A percentile compares a stretch with the other conserved stretches of the same genome.
These are phyloP conservation scores for Hysterium pulicare DNA, from an alignment of 2,329 filamentous ascomycete genomes.

Conservation along the genomic window DNA sequence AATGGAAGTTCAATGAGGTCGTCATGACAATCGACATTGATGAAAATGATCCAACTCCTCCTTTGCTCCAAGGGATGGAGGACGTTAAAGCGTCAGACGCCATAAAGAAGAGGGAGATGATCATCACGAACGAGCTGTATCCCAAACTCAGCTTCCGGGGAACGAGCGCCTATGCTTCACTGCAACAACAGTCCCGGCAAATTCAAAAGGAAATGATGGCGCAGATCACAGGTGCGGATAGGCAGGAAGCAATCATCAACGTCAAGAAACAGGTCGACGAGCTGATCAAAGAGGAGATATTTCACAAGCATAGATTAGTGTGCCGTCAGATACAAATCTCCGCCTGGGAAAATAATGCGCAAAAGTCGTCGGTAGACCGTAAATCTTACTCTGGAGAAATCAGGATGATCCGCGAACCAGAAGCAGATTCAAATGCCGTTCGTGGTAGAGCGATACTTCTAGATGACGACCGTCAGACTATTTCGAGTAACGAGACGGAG, in stretches of 20 bases:
- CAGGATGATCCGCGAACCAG: background rate
- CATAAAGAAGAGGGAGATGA: conserved; percentile 7
- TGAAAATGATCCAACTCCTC: conserved; percentile 8
- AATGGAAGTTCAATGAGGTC: conserved; percentile 22
- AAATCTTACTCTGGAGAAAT: background rate
- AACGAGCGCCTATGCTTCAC: background rate
- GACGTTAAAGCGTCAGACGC: conserved; percentile 11
- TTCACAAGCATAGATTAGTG: background rate
- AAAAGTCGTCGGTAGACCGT: background rate
- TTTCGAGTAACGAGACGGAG: background rate
- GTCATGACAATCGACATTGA: conserved; percentile 13
- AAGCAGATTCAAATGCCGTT: too few relatives aligned
- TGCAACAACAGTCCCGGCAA: background rate
- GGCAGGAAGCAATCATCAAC: too few relatives aligned
- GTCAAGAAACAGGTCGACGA: too few relatives aligned
- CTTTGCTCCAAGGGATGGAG: conserved; percentile 13
- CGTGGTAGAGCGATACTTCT: too few relatives aligned
- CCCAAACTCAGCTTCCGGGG: conserved; percentile 6
- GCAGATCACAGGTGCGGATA: too few relatives aligned
- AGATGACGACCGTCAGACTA: background rate
- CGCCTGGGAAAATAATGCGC: background rate
- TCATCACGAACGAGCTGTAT: conserved; percentile 9
- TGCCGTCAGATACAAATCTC: background rate
- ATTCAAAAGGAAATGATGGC: too few relatives aligned
- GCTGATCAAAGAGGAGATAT: too few relatives aligned